phyloP scores from a whole-genome alignment of 1,284 basidiomycete genomes.

The Ganoderma meredithae region DNA sequence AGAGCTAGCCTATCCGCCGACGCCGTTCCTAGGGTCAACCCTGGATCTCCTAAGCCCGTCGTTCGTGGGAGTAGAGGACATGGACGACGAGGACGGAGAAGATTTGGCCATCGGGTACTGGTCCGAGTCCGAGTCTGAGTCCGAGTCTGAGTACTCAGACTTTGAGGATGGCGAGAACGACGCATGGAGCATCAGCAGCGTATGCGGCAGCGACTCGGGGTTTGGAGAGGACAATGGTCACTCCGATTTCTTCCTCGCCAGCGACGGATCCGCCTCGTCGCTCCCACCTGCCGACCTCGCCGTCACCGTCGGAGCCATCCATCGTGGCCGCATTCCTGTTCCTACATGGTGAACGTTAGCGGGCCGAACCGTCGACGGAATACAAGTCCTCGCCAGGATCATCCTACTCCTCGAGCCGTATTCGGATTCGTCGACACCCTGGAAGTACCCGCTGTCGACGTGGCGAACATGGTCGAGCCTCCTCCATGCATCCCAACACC shows the following conservation, averaged over 20 bases:
- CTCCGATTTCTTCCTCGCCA: not conserved
- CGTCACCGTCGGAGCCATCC: not conserved
- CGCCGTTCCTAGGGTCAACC: not conserved
- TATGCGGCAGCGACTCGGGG: not conserved
- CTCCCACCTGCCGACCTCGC: not conserved
- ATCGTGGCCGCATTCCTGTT: too few relatives aligned
- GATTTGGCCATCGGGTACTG: too few relatives aligned
- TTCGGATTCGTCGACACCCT: too few relatives aligned
- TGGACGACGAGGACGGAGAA: not conserved
- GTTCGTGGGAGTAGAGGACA: not conserved
- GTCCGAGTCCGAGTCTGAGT: not conserved
- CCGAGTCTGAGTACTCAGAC: not conserved
- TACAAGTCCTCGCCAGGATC: too few relatives aligned
- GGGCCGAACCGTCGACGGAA: too few relatives aligned
- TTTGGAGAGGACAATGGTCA: not conserved
- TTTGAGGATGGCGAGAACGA: not conserved
- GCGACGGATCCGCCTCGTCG: not conserved
- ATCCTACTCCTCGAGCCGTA: too few relatives aligned
- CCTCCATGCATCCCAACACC: too few relatives aligned
- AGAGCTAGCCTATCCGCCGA: not conserved
- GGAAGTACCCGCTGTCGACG: too few relatives aligned
- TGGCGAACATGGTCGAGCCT: too few relatives aligned
- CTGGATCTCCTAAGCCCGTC: not conserved
- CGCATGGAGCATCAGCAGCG: not conserved
- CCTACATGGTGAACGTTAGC: too few relatives aligned